Percentiles rank a stretch among this genome's conserved stretches.
phyloP scores from a whole-genome alignment of 1,139 yeast genomes.

The Torulaspora globosa region DNA sequence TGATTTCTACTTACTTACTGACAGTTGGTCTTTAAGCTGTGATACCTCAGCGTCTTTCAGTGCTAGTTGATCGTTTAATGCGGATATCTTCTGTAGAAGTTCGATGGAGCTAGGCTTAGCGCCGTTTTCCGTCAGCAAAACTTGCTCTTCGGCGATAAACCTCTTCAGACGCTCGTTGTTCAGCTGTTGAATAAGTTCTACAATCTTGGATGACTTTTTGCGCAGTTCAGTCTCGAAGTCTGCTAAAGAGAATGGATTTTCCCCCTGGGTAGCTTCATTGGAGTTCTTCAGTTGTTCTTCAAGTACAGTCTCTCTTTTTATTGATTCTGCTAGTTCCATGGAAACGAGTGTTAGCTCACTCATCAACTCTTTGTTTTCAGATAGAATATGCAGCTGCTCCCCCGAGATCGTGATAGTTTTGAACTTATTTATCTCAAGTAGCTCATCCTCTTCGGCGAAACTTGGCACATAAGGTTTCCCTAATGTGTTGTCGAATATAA shows the following conservation, averaged over 20 bases:
- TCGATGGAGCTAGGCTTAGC: slow-evolving; percentile 51
- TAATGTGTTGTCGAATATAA: slow-evolving; percentile 26
- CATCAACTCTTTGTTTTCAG: slow-evolving; percentile 53
- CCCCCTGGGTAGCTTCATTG: slow-evolving; percentile 7
- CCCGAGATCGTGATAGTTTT: slow-evolving; percentile 43
- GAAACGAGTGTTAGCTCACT: slow-evolving; percentile 65
- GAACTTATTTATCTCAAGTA: slow-evolving; percentile 12
- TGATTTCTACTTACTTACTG: slow-evolving; percentile 34
- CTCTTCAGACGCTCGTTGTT: slow-evolving; percentile 62
- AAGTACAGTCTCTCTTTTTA: slow-evolving; percentile 57
- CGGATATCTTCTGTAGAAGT: slow-evolving; percentile 54
- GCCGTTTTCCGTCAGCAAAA: slow-evolving; percentile 53
- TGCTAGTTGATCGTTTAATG: slow-evolving; percentile 45
- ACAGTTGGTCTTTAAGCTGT: slow-evolving; percentile 6
- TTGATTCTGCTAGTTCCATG: slow-evolving; percentile 66
- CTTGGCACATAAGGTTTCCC: slow-evolving; percentile 22
- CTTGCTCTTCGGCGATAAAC: slow-evolving; percentile 67
- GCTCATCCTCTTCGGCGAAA: slow-evolving; percentile 15
- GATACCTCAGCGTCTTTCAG: slow-evolving; percentile 37
- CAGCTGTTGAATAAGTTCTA: slow-evolving; percentile 53
- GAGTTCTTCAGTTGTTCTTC: slow-evolving; percentile 43
- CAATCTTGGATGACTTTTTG: slow-evolving; percentile 46
- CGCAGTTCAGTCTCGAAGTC: slow-evolving; percentile 39
- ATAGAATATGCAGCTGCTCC: slow-evolving; percentile 60
- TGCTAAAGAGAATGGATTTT: slow-evolving; percentile 14